Percentiles rank a stretch among this genome's conserved stretches.
phyloP scores from a whole-genome alignment of 2,329 filamentous ascomycete species.

The Botrytis elliptica region DNA sequence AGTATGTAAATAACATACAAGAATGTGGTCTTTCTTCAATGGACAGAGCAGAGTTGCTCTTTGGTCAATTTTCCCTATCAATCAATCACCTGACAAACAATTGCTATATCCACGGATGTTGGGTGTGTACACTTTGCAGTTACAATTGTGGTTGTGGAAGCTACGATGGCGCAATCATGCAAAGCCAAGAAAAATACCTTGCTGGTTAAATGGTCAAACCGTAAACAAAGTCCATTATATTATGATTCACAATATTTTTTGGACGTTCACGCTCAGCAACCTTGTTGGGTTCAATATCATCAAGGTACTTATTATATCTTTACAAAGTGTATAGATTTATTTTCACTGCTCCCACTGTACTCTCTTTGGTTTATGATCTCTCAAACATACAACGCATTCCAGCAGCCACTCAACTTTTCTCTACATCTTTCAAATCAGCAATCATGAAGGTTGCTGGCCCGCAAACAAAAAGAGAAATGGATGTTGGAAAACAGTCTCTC shows the following conservation, averaged over 20 bases:
- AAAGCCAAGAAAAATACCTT: slow-evolving; percentile 14
- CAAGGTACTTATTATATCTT: slow-evolving; percentile 15
- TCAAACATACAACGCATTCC: not conserved
- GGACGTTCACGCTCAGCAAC: slow-evolving; percentile 8
- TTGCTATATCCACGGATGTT: not conserved
- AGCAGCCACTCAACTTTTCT: no score
- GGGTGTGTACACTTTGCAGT: not conserved
- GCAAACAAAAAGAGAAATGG: not conserved
- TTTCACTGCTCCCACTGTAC: not conserved
- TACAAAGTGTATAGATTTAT: not conserved
- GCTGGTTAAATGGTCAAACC: not conserved
- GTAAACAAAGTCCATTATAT: not conserved
- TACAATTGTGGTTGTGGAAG: not conserved
- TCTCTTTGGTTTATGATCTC: not conserved
- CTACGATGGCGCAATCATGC: not conserved
- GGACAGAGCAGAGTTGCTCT: not conserved
- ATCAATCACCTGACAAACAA: not conserved
- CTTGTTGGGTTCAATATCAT: slow-evolving; percentile 9
- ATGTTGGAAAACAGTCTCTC: not conserved
- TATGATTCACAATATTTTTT: not conserved
- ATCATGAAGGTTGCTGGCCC: slow-evolving; percentile 10
- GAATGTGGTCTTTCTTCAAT: not conserved
- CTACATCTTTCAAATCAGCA: not conserved
- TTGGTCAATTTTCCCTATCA: not conserved
- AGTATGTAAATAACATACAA: not conserved